phyloP scores from a whole-genome alignment of 116 monocot species.

The Cymodocea nodosa region DNA sequence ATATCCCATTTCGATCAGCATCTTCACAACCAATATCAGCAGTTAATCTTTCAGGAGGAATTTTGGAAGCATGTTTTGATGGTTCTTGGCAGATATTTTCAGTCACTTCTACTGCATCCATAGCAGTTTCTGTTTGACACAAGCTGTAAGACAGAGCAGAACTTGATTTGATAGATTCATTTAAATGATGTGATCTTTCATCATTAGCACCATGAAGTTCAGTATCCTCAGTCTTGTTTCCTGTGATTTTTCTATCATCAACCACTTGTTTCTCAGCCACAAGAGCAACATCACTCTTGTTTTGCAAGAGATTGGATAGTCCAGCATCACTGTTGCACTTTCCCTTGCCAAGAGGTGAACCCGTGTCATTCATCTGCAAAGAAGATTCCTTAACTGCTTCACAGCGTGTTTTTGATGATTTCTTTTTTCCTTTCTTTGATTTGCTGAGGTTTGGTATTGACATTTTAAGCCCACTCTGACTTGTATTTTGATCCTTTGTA shows the following conservation, averaged over 20 bases:
- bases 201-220: too few species aligned
- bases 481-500: background rate
- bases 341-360: background rate
- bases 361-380: background rate
- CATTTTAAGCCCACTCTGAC: background rate
- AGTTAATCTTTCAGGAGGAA: background rate
- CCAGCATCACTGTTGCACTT: background rate
- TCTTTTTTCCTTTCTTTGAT: conserved; percentile 1
- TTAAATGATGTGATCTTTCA: too few species aligned
- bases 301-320: background rate
- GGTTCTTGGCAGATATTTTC: background rate
- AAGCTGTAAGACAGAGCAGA: background rate
- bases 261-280: background rate
- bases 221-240: too few species aligned
- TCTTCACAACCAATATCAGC: background rate
- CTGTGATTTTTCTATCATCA: too few species aligned
- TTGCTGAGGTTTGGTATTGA: background rate
- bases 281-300: background rate
- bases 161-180: too few species aligned
- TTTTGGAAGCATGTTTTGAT: background rate
- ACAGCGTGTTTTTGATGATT: background rate
- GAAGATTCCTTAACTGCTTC: background rate
- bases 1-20: background rate
- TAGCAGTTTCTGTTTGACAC: background rate
- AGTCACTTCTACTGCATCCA: background rate